Percentiles rank a stretch among this genome's conserved stretches.
Evolutionary conservation across 768 basidiomycete genomes (phyloP).

Genomic region (Mycena belliarum): DNA sequence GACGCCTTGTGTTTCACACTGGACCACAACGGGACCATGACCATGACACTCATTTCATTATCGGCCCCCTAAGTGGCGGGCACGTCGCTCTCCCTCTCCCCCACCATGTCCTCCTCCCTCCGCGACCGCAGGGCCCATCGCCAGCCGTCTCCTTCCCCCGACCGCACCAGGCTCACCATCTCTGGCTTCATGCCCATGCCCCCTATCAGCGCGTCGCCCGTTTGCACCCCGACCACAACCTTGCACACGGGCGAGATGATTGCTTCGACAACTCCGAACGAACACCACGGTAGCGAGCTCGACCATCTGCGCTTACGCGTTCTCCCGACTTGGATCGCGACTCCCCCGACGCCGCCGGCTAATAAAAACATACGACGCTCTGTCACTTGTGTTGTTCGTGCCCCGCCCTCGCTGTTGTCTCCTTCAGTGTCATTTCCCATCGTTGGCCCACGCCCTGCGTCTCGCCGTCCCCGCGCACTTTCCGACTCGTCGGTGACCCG

Average conservation of each 20-base stretch:
- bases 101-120: conserved; percentile 12
- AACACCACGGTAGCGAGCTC: conserved; percentile 13
- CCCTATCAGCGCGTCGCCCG: conserved; percentile 60
- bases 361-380: conserved; percentile 40
- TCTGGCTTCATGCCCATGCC: conserved; percentile 52
- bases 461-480: conserved; percentile 15
- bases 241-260: conserved; percentile 14
- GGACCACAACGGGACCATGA: conserved; percentile 7
- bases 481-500: conserved; percentile 9
- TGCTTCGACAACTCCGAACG: neutral
- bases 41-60: conserved; percentile 2
- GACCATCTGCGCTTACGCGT: conserved; percentile 28
- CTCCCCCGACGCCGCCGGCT: conserved; percentile 58
- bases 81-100: neutral
- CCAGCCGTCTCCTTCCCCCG: conserved; percentile 15
- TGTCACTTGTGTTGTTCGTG: conserved; percentile 34
- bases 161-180: conserved; percentile 29
- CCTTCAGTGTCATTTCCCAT: conserved; percentile 51
- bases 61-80: neutral
- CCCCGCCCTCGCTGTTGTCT: conserved; percentile 34
- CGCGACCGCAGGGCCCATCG: conserved; percentile 20
- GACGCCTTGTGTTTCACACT: too few relatives aligned
- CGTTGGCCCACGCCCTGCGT: conserved; percentile 32
- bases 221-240: conserved; percentile 45
- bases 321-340: conserved; percentile 58